Percentiles rank a stretch among this genome's conserved stretches.
These are phyloP conservation scores for Sarocladium kiliense DNA, from an alignment of 2,329 filamentous ascomycete genomes.

Conservation along the genomic window DNA sequence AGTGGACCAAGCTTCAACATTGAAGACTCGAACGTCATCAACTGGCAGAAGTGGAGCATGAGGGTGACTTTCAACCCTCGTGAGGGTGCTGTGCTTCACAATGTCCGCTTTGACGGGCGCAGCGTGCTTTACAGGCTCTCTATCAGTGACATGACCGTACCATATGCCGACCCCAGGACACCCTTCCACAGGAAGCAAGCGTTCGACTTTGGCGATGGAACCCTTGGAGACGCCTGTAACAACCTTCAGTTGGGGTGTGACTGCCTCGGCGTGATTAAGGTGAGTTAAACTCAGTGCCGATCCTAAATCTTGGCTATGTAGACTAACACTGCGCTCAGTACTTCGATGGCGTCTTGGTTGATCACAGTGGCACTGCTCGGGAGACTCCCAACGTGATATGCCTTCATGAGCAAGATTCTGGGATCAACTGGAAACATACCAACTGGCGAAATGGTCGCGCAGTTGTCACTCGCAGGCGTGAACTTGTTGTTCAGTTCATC, in stretches of 20 bases:
- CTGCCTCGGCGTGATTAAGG: conserved; percentile 57
- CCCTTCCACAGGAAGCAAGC: conserved; percentile 64
- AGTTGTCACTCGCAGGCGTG: conserved; percentile 47
- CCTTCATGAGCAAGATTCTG: conserved; percentile 32
- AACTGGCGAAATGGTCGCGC: conserved; percentile 54
- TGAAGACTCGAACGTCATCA: conserved; percentile 32
- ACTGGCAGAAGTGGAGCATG: conserved; percentile 65
- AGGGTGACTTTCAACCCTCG: conserved; percentile 64
- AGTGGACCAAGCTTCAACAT: conserved; percentile 37
- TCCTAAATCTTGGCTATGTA: background rate
- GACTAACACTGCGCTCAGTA: conserved; percentile 18
- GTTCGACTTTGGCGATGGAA: conserved; percentile 66
- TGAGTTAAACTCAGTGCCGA: background rate
- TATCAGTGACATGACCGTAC: conserved; percentile 63
- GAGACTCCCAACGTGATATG: conserved; percentile 36
- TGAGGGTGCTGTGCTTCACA: conserved; percentile 65
- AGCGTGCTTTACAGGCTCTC: conserved; percentile 62
- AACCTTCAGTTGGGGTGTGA: conserved; percentile 63
- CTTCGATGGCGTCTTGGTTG: conserved; percentile 28
- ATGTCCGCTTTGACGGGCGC: conserved; percentile 61
- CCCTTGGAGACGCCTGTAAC: conserved; percentile 60
- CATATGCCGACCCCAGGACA: conserved; percentile 58
- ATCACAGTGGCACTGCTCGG: conserved; percentile 29
- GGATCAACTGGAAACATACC: conserved; percentile 57
- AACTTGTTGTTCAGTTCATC: conserved; percentile 56